Conservation (phyloP, 371 early-diverging fungal species). For the Rhizopus microsporus region DNA sequence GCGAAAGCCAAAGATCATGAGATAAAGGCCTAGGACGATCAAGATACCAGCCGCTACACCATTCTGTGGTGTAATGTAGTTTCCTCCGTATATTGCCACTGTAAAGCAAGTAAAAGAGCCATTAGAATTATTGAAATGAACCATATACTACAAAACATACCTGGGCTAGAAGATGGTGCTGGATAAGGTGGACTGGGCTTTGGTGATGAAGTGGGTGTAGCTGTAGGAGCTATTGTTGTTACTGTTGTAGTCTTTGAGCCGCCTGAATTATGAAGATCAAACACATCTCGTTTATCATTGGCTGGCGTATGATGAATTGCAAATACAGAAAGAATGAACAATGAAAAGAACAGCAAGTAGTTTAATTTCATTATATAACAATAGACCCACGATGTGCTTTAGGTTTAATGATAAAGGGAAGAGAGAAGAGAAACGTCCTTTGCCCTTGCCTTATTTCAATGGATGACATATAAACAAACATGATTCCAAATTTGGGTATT, state of each 20-base stretch:
- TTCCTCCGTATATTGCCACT: slow-evolving; percentile 23
- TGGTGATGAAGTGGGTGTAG: slow-evolving; percentile 4
- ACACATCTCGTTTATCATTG: slow-evolving; percentile 11
- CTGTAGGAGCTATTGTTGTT: slow-evolving; percentile 5
- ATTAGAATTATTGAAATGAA: neutral
- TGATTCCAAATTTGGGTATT: no score
- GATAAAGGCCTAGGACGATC: slow-evolving; percentile 33
- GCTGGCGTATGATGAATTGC: neutral
- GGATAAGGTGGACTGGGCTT: slow-evolving; percentile 2
- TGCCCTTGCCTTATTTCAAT: no score
- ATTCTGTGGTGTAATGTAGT: slow-evolving; percentile 31
- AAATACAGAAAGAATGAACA: neutral
- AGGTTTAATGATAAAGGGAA: no score
- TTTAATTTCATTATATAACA: neutral
- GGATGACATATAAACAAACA: no score
- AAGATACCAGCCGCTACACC: slow-evolving; percentile 35
- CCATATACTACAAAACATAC: neutral
- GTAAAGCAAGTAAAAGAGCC: neutral
- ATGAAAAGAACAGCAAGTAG: neutral
- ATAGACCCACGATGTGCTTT: no score
- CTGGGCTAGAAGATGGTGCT: slow-evolving; percentile 13
- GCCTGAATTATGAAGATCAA: slow-evolving; percentile 19
- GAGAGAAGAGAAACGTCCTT: no score
- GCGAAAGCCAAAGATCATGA: slow-evolving; percentile 35
- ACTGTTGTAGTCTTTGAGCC: slow-evolving; percentile 9